Conservation (phyloP, 352 stramenopile species). For the Phytophthora cryptogea region DNA sequence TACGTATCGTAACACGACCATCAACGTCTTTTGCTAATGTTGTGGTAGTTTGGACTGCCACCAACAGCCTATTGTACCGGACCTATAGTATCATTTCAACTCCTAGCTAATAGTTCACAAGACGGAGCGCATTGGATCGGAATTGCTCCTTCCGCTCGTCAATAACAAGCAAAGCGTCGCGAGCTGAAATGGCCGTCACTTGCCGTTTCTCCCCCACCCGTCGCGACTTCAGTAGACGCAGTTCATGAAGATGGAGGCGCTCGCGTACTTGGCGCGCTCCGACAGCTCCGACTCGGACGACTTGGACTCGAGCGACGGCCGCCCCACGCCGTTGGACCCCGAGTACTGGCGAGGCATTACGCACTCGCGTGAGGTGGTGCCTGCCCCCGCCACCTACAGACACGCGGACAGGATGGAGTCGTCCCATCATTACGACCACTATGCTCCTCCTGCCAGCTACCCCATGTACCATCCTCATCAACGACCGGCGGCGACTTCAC, state of each 20-base stretch:
- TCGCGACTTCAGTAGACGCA: not conserved
- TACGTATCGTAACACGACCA: not conserved
- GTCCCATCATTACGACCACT: constrained; percentile 12
- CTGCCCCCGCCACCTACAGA: constrained; percentile 14
- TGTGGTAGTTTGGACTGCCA: too few species aligned
- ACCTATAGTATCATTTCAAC: too few species aligned
- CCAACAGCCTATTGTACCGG: too few species aligned
- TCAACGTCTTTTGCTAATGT: not conserved
- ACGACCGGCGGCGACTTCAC: constrained; percentile 21
- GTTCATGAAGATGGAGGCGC: constrained; percentile 40
- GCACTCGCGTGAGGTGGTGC: constrained; percentile 45
- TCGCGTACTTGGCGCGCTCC: constrained; percentile 46
- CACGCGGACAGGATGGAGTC: constrained; percentile 13
- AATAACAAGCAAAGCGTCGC: not conserved
- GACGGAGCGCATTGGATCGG: not conserved
- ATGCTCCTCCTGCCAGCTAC: constrained; percentile 5
- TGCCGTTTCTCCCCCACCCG: not conserved
- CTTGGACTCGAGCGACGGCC: constrained; percentile 29
- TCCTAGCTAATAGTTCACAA: too few species aligned
- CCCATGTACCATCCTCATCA: constrained; percentile 23
- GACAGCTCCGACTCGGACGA: constrained; percentile 43
- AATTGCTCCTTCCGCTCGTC: not conserved
- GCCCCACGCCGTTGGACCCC: constrained; percentile 64
- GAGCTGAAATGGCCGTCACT: not conserved
- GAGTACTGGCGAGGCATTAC: constrained; percentile 81